Evolutionary conservation across 202 grass and related monocot genomes (phyloP).

Genomic region (Musa balbisiana): DNA sequence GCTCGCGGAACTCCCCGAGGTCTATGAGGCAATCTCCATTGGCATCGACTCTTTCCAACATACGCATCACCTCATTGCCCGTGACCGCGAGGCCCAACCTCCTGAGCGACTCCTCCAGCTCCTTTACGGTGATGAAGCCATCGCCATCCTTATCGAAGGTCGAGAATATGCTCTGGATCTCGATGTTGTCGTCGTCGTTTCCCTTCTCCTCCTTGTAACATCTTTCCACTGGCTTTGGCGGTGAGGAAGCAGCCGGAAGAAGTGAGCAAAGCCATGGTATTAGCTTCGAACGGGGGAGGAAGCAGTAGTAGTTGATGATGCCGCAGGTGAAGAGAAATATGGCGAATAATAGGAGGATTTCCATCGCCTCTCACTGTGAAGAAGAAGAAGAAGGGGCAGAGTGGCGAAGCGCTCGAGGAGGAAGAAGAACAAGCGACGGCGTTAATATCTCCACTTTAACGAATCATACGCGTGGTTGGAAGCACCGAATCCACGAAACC

Average conservation of each 20-base stretch:
- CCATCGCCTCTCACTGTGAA: constrained; percentile 26
- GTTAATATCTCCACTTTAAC: not conserved
- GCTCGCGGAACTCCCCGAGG: constrained; percentile 67
- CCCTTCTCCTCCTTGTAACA: not conserved
- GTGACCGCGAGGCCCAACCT: constrained; percentile 53
- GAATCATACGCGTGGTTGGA: not conserved
- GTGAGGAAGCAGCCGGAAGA: constrained; percentile 1
- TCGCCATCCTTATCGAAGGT: constrained; percentile 90
- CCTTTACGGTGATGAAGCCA: constrained; percentile 67
- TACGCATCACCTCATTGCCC: constrained; percentile 30
- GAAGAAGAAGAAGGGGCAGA: not conserved
- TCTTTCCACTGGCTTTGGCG: not conserved
- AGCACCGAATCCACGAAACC: not conserved
- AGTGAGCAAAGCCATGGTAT: not conserved
- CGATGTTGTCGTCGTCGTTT: not conserved
- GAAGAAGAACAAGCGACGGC: not conserved
- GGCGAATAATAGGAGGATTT: constrained; percentile 43
- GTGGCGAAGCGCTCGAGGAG: not conserved
- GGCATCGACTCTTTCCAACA: constrained; percentile 55
- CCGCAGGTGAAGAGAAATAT: constrained; percentile 45
- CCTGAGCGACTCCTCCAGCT: constrained; percentile 81
- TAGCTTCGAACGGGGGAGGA: not conserved
- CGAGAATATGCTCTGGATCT: constrained; percentile 60
- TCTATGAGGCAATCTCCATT: constrained; percentile 85
- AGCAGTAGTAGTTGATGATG: constrained; percentile 20